phyloP scores from a whole-genome alignment of 257 asterid genomes.

The Solanum virginianum region DNA sequence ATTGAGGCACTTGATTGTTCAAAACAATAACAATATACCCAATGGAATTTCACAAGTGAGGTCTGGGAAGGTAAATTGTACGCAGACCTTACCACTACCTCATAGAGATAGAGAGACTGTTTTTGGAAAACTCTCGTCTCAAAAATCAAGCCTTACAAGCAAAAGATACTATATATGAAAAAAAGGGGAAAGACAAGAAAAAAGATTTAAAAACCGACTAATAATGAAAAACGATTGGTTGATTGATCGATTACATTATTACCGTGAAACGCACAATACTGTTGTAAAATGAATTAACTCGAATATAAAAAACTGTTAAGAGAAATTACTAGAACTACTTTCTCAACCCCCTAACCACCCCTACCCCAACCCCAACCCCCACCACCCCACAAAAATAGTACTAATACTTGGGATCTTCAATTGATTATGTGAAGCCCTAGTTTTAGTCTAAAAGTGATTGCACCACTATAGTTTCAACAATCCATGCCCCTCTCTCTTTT shows the following conservation, averaged over 20 bases:
- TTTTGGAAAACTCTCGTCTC: too few relatives aligned
- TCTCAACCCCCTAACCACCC: neutral
- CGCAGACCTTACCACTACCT: too few relatives aligned
- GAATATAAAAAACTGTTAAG: too few relatives aligned
- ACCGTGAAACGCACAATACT: neutral
- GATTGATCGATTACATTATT: neutral
- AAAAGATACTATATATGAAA: too few relatives aligned
- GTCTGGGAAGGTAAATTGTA: too few relatives aligned
- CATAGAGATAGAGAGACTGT: too few relatives aligned
- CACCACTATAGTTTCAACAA: neutral
- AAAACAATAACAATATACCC: too few relatives aligned
- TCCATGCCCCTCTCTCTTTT: neutral
- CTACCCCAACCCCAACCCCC: too few relatives aligned
- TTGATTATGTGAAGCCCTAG: neutral
- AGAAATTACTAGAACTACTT: neutral
- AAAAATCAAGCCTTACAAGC: too few relatives aligned
- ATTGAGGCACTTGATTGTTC: neutral
- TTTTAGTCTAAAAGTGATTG: neutral
- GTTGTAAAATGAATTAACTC: neutral
- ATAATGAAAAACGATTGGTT: neutral
- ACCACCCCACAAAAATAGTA: neutral
- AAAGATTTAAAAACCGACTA: too few relatives aligned
- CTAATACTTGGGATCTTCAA: neutral
- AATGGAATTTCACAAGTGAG: too few relatives aligned
- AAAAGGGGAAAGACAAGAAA: too few relatives aligned